These are phyloP conservation scores for Chlorencoelia australis DNA, from an alignment of 2,329 filamentous ascomycete genomes.

Conservation along the genomic window DNA sequence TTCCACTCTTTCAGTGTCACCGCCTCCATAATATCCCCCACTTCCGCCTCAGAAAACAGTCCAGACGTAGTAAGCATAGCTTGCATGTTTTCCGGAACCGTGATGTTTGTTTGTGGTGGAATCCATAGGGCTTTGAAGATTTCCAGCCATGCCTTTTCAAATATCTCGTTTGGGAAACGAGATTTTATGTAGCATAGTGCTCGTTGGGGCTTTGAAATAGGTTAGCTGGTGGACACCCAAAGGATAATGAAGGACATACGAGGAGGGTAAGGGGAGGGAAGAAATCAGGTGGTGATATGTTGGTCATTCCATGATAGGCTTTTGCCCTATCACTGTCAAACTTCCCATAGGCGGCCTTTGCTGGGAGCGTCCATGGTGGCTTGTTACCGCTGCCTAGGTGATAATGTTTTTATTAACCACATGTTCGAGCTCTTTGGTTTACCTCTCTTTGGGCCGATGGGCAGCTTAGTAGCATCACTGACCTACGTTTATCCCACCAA, in stretches of 20 bases:
- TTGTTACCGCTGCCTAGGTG: conserved; percentile 49
- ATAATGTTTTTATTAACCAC: too few species aligned
- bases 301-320: conserved; percentile 37
- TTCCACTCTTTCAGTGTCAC: conserved; percentile 41
- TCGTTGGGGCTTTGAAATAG: conserved; percentile 45
- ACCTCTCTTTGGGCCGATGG: too few species aligned
- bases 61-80: conserved; percentile 28
- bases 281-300: conserved; percentile 35
- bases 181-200: conserved; percentile 57
- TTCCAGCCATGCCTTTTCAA: conserved; percentile 42
- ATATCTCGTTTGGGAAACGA: conserved; percentile 38
- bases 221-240: neutral
- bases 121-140: conserved; percentile 56
- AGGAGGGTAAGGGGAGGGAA: conserved; percentile 46
- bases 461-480: too few species aligned
- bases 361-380: conserved; percentile 61
- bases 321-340: conserved; percentile 40
- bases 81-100: conserved; percentile 43
- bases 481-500: conserved; percentile 56
- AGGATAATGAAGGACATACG: conserved; percentile 21
- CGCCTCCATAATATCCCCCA: conserved; percentile 44
- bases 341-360: conserved; percentile 51
- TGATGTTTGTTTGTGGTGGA: conserved; percentile 46
- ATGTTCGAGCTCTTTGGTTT: too few species aligned
- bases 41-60: conserved; percentile 40